Conservation (phyloP, 306 rosid species). For the Vigna mungo region DNA sequence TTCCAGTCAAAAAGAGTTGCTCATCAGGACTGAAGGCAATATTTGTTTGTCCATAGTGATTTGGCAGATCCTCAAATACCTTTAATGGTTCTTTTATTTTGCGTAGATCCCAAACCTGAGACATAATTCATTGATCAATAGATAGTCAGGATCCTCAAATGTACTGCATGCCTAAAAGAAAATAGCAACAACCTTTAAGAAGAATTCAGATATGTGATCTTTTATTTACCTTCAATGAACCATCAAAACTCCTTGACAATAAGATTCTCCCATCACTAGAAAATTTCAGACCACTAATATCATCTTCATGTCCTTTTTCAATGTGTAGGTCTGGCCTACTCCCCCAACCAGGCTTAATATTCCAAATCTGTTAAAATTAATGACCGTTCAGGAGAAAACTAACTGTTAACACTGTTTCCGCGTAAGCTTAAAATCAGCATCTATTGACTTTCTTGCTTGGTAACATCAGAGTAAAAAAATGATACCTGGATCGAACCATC, state of each 20-base stretch:
- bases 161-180: conserved; percentile 16
- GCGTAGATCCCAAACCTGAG: conserved; percentile 96
- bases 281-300: conserved; percentile 76
- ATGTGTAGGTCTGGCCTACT: conserved; percentile 86
- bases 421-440: conserved; percentile 18
- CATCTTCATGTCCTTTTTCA: conserved; percentile 79
- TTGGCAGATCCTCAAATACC: conserved; percentile 82
- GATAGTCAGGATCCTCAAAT: neutral
- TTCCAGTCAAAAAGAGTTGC: conserved; percentile 90
- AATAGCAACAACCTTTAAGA: conserved; percentile 11
- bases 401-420: neutral
- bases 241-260: conserved; percentile 89
- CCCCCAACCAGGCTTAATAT: conserved; percentile 95
- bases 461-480: conserved; percentile 21
- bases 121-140: conserved; percentile 37
- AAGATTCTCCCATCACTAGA: conserved; percentile 77
- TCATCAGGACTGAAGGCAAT: conserved; percentile 89
- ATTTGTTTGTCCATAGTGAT: conserved; percentile 92
- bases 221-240: conserved; percentile 75
- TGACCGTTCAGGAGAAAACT: conserved; percentile 31
- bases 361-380: conserved; percentile 73
- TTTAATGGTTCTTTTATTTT: conserved; percentile 75
- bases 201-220: conserved; percentile 12
- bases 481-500: conserved; percentile 95
- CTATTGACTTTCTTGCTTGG: conserved; percentile 11